A percentile compares a stretch with the other conserved stretches of the same genome.
These are phyloP conservation scores for California macrophylla DNA, from an alignment of 441 rosid species.

Conservation along the genomic window DNA sequence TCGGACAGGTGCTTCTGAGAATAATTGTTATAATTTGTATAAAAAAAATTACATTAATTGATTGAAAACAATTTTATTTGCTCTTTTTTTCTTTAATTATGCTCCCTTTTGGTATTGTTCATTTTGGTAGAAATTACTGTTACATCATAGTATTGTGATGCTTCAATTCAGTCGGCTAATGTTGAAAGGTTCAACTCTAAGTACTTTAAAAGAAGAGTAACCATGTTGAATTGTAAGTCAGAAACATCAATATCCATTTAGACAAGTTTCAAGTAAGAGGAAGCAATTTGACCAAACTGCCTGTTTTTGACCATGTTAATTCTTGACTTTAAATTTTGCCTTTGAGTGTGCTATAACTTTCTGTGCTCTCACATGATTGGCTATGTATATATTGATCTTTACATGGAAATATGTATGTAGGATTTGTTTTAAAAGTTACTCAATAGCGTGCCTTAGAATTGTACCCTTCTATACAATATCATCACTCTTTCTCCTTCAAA, in stretches of 20 bases:
- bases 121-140: neutral
- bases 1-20: neutral
- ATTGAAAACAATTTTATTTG: neutral
- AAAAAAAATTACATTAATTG: neutral
- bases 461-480: neutral
- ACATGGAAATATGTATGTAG: neutral
- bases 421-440: neutral
- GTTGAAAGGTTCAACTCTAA: slow-evolving; percentile 8
- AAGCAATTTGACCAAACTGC: neutral
- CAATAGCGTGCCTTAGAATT: neutral
- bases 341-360: slow-evolving; percentile 13
- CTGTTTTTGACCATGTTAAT: slow-evolving; percentile 32
- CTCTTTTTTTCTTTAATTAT: neutral
- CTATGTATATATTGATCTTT: slow-evolving; percentile 9
- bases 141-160: neutral
- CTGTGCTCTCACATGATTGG: slow-evolving; percentile 19
- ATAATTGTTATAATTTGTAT: neutral
- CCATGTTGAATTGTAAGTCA: neutral
- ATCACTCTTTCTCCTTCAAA: neutral
- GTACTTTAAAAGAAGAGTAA: too few species aligned
- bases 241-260: neutral
- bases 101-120: neutral
- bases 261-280: neutral
- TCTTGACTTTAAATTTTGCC: slow-evolving; percentile 21
- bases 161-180: slow-evolving; percentile 6